Evolutionary conservation across 139 green algal genomes (phyloP).

Genomic region (Asterochloris sp.): DNA sequence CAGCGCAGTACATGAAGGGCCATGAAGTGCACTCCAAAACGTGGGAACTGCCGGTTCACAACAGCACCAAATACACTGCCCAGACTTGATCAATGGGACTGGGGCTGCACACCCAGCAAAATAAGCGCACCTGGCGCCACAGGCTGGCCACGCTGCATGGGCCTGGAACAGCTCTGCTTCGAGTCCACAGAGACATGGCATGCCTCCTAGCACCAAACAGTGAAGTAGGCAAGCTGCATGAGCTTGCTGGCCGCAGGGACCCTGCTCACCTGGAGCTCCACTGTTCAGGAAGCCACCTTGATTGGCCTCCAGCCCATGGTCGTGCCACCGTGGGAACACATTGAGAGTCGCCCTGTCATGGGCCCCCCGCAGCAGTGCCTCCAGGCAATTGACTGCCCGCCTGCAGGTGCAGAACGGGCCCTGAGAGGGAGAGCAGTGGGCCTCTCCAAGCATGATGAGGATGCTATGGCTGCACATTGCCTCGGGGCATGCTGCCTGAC

Average conservation of each 20-base stretch:
- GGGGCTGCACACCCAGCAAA: neutral
- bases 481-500: too few relatives aligned
- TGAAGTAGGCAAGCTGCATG: neutral
- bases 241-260: neutral
- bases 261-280: neutral
- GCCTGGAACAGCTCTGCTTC: neutral
- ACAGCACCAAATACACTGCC: neutral
- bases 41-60: neutral
- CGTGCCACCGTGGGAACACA: constrained; percentile 3
- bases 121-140: neutral
- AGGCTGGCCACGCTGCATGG: neutral
- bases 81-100: neutral
- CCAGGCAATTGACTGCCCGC: constrained; percentile 9
- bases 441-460: too few relatives aligned
- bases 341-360: constrained; percentile 2
- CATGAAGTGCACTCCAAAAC: neutral
- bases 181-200: neutral
- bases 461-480: too few relatives aligned
- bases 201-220: neutral
- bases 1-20: neutral
- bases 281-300: constrained; percentile 8
- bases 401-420: neutral
- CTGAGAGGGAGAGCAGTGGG: too few relatives aligned
- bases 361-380: neutral
- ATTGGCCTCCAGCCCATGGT: constrained; percentile 1